Conservation (phyloP, 2,329 filamentous ascomycete species). For the Rutstroemia sydowiana region DNA sequence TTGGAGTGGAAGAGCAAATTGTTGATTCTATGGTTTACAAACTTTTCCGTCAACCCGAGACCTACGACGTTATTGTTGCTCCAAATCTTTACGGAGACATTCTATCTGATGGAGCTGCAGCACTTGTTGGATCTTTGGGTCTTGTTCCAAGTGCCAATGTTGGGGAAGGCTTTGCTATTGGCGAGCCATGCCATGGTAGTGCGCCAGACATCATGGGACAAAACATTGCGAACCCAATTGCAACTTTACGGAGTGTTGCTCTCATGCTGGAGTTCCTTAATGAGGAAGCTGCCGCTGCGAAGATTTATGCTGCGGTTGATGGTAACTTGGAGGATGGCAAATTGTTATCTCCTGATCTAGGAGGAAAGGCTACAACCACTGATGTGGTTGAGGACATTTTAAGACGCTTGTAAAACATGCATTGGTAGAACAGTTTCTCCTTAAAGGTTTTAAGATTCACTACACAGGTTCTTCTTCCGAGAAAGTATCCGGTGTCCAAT, state of each 20-base stretch:
- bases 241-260: slow-evolving; percentile 81
- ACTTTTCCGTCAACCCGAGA: slow-evolving; percentile 89
- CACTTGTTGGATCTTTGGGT: slow-evolving; percentile 83
- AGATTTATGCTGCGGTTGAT: slow-evolving; percentile 88
- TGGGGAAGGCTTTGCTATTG: slow-evolving; percentile 87
- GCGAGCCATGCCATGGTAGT: slow-evolving; percentile 94
- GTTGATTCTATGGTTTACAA: slow-evolving; percentile 99
- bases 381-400: slow-evolving; percentile 85
- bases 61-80: slow-evolving; percentile 96
- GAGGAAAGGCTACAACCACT: slow-evolving; percentile 76
- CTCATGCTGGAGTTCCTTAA: slow-evolving; percentile 96
- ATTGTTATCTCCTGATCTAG: slow-evolving; percentile 81
- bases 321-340: slow-evolving; percentile 77
- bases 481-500: slow-evolving; percentile 4
- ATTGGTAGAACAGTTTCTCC: slow-evolving; percentile 9
- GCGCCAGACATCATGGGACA: slow-evolving; percentile 92
- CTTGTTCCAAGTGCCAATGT: slow-evolving; percentile 95
- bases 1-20: slow-evolving; percentile 90
- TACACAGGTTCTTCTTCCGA: slow-evolving; percentile 3
- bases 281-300: slow-evolving; percentile 76
- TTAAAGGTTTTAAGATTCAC: background rate
- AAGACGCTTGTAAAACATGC: slow-evolving; percentile 58
- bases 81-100: slow-evolving; percentile 98
- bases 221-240: slow-evolving; percentile 93
- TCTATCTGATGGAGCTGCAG: slow-evolving; percentile 88